Evolutionary conservation across 176 grass and related monocot species (phyloP).

Genomic region (Otatea glauca): DNA sequence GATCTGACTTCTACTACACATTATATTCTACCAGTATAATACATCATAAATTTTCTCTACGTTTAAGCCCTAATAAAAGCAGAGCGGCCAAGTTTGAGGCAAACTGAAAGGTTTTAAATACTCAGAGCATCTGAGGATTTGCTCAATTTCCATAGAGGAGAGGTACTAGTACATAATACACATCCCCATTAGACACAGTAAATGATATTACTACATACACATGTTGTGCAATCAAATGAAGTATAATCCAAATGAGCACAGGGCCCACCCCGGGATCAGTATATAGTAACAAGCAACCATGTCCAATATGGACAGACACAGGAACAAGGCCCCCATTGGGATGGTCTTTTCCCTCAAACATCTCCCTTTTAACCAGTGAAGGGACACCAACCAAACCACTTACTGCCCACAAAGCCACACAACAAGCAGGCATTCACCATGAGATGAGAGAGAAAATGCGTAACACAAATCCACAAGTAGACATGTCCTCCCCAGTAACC

Average conservation of each 20-base stretch:
- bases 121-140: not conserved
- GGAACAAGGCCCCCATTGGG: slow-evolving; percentile 29
- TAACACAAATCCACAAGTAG: slow-evolving; percentile 46
- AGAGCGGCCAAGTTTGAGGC: not conserved
- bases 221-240: not conserved
- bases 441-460: not conserved
- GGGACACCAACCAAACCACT: slow-evolving; percentile 46
- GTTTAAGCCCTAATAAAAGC: not conserved
- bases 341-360: slow-evolving; percentile 40
- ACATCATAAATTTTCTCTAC: too few species aligned
- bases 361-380: slow-evolving; percentile 52
- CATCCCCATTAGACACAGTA: not conserved
- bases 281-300: slow-evolving; percentile 32
- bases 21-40: too few species aligned
- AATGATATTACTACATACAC: not conserved
- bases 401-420: slow-evolving; percentile 41
- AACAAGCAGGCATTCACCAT: slow-evolving; percentile 19
- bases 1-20: too few species aligned
- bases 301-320: slow-evolving; percentile 49
- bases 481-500: slow-evolving; percentile 43
- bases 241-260: not conserved
- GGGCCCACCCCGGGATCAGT: slow-evolving; percentile 39
- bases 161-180: not conserved
- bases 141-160: not conserved
- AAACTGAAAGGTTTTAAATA: not conserved